Evolutionary conservation across 768 basidiomycete species (phyloP).

Genomic region (Phylloporus rhodoxanthus): DNA sequence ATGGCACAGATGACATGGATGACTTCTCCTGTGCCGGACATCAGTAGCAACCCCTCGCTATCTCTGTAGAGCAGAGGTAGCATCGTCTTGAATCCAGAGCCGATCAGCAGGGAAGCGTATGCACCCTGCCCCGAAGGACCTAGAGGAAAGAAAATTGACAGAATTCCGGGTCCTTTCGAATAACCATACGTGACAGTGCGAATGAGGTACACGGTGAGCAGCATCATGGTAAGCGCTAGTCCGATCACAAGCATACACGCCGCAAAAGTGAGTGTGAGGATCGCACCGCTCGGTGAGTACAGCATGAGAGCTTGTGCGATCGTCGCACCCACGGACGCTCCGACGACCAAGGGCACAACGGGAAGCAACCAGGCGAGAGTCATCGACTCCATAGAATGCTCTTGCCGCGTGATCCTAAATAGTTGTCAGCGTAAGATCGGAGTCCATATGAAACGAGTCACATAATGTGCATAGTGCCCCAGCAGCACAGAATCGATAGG

Average conservation of each 20-base stretch:
- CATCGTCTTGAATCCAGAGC: constrained; percentile 39
- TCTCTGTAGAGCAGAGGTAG: constrained; percentile 32
- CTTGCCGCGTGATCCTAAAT: constrained; percentile 51
- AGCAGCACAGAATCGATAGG: constrained; percentile 52
- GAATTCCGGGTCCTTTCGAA: constrained; percentile 40
- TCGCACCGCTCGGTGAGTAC: constrained; percentile 43
- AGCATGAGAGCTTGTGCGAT: constrained; percentile 45
- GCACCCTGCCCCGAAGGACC: constrained; percentile 70
- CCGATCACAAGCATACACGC: constrained; percentile 54
- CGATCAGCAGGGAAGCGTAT: constrained; percentile 51
- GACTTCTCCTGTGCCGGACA: constrained; percentile 31
- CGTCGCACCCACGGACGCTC: constrained; percentile 59
- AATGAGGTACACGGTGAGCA: constrained; percentile 58
- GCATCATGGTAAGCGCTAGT: constrained; percentile 56
- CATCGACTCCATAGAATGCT: constrained; percentile 51
- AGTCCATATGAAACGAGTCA: constrained; percentile 32
- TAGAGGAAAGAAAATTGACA: constrained; percentile 66
- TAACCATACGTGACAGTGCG: constrained; percentile 55
- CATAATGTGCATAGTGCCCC: constrained; percentile 64
- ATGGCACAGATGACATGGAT: constrained; percentile 45
- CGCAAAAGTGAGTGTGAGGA: constrained; percentile 49
- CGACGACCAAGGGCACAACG: constrained; percentile 67
- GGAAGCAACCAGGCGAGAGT: constrained; percentile 70
- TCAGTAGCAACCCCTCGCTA: constrained; percentile 33
- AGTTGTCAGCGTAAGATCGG: constrained; percentile 8